Evolutionary conservation across 108 stramenopile genomes (phyloP).

Genomic region (Mediolabrus comicus): DNA sequence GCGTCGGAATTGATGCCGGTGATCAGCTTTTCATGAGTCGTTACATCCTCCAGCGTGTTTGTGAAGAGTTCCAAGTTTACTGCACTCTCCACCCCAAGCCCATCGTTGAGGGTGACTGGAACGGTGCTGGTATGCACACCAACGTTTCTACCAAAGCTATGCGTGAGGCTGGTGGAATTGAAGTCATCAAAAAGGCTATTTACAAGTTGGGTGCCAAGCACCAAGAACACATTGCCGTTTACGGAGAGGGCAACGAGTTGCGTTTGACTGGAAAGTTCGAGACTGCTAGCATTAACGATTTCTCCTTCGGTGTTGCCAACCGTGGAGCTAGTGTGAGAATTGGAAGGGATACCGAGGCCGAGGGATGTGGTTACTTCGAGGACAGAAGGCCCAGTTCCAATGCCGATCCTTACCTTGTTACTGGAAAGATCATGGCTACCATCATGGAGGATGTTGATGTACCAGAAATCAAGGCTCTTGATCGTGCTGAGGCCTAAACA

Average conservation of each 20-base stretch:
- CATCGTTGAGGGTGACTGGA: conserved; percentile 98
- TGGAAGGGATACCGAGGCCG: conserved; percentile 88
- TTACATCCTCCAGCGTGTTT: conserved; percentile 95
- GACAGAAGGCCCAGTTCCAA: conserved; percentile 98
- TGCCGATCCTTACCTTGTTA: conserved; percentile 97
- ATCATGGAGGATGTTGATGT: conserved; percentile 82
- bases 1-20: conserved; percentile 96
- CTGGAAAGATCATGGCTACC: conserved; percentile 95
- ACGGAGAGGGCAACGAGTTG: conserved; percentile 97
- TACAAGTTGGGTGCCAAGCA: conserved; percentile 96
- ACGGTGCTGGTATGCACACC: conserved; percentile 98
- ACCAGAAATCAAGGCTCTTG: conserved; percentile 63
- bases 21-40: conserved; percentile 97
- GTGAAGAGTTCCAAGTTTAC: conserved; percentile 97
- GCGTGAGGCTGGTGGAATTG: conserved; percentile 93
- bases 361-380: conserved; percentile 97
- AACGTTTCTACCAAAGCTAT: conserved; percentile 96
- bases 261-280: conserved; percentile 96
- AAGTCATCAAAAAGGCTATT: conserved; percentile 92
- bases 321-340: conserved; percentile 96
- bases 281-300: conserved; percentile 91
- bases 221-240: conserved; percentile 95
- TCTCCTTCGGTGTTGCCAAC: conserved; percentile 97
- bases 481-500: conserved; percentile 61
- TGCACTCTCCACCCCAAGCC: conserved; percentile 98